Evolutionary conservation across 2,329 filamentous ascomycete genomes (phyloP).

Genomic region (Didymella sp.): DNA sequence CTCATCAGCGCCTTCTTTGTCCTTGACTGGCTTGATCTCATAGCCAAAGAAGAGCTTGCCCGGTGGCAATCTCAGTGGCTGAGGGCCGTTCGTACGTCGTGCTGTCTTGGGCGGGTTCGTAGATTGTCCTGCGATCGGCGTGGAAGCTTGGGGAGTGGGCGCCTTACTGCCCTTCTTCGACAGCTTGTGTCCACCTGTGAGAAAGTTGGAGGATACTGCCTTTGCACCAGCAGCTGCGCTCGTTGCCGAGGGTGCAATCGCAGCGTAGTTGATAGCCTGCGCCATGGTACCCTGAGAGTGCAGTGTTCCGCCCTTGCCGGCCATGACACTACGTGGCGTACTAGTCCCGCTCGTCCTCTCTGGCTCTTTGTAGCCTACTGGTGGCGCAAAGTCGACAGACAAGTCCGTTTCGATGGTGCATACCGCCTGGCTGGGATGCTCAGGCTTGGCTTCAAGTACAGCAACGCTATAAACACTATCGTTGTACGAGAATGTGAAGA

Average conservation of each 20-base stretch:
- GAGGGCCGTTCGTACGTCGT: constrained; percentile 74
- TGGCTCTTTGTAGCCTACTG: constrained; percentile 92
- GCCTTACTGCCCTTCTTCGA: constrained; percentile 82
- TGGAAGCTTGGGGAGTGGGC: constrained; percentile 64
- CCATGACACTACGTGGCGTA: constrained; percentile 76
- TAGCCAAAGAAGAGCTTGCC: constrained; percentile 98
- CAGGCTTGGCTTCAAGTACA: constrained; percentile 90
- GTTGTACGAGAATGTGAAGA: constrained; percentile 97
- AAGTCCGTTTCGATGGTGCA: constrained; percentile 97
- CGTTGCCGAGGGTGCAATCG: constrained; percentile 80
- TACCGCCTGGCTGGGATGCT: constrained; percentile 80
- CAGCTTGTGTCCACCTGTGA: constrained; percentile 81
- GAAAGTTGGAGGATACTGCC: constrained; percentile 77
- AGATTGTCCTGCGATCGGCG: constrained; percentile 68
- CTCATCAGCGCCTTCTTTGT: constrained; percentile 67
- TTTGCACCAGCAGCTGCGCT: constrained; percentile 68
- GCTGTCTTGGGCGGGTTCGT: constrained; percentile 52
- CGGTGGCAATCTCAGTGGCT: constrained; percentile 81
- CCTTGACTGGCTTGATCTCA: constrained; percentile 86
- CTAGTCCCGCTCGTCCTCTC: constrained; percentile 80
- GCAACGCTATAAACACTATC: constrained; percentile 92
- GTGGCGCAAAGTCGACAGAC: constrained; percentile 92
- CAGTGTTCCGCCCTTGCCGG: constrained; percentile 72
- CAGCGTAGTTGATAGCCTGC: constrained; percentile 93
- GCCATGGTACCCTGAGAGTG: constrained; percentile 94